Percentiles rank a stretch among this genome's conserved stretches.
phyloP scores from a whole-genome alignment of 192 early-diverging fungal species.

The Backusella morwellensis region DNA sequence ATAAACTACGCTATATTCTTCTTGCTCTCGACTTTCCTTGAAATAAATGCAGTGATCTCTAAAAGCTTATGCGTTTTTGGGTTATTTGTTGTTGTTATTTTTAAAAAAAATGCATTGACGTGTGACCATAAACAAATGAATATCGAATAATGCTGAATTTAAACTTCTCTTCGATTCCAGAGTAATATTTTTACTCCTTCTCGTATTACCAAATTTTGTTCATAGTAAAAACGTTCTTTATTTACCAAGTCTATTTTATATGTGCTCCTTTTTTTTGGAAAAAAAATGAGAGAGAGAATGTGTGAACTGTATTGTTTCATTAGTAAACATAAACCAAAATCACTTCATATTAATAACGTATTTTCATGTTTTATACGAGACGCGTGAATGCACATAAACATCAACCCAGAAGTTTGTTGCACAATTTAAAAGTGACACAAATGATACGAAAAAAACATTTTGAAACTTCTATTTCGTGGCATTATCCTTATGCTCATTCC shows the following conservation, averaged over 20 bases:
- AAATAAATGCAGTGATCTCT: not conserved
- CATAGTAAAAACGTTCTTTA: not conserved
- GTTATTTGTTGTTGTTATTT: not conserved
- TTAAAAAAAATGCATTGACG: not conserved
- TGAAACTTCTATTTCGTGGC: not conserved
- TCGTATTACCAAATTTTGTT: not conserved
- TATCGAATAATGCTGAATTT: not conserved
- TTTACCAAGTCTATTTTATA: not conserved
- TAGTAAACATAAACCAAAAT: not conserved
- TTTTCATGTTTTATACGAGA: not conserved
- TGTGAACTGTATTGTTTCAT: not conserved
- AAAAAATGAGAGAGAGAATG: not conserved
- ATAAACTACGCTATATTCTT: not conserved
- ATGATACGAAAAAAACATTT: not conserved
- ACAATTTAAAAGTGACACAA: not conserved
- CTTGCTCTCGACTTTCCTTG: not conserved
- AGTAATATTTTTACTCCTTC: not conserved
- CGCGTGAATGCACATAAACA: not conserved
- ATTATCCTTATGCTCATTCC: not conserved
- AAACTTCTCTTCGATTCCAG: not conserved
- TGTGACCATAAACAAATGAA: not conserved
- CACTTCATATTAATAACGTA: not conserved
- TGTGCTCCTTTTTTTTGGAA: not conserved
- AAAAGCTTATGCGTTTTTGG: not conserved
- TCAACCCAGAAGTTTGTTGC: not conserved